Evolutionary conservation across 208 protist genomes (phyloP).

Genomic region (Trypanosoma avium): DNA sequence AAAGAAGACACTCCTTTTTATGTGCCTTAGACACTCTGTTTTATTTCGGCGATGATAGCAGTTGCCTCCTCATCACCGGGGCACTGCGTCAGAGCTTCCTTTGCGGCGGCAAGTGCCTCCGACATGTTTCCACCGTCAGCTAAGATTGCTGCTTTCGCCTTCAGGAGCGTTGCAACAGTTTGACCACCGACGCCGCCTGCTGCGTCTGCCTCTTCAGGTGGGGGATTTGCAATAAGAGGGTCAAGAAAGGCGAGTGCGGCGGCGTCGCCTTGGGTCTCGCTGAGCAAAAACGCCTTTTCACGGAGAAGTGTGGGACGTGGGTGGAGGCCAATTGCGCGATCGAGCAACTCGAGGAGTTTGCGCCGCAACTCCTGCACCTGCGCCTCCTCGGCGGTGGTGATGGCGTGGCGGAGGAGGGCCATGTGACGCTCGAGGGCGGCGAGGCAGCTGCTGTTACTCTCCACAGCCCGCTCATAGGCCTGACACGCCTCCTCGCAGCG

Average conservation of each 20-base stretch:
- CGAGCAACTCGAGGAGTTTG: slow-evolving; percentile 43
- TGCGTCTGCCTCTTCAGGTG: slow-evolving; percentile 83
- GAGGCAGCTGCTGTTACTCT: slow-evolving; percentile 61
- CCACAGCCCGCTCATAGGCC: slow-evolving; percentile 51
- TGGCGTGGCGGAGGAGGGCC: slow-evolving; percentile 36
- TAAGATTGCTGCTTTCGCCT: slow-evolving; percentile 88
- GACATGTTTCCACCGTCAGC: slow-evolving; percentile 69
- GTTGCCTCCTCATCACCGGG: slow-evolving; percentile 73
- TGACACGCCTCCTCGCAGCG: slow-evolving; percentile 52
- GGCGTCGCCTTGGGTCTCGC: slow-evolving; percentile 72
- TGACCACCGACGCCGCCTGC: slow-evolving; percentile 39
- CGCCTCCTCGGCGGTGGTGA: slow-evolving; percentile 27
- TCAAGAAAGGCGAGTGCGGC: slow-evolving; percentile 75
- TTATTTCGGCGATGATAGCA: slow-evolving; percentile 63
- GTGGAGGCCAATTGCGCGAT: slow-evolving; percentile 70
- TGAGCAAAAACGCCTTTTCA: slow-evolving; percentile 88
- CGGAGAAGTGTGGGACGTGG: slow-evolving; percentile 71
- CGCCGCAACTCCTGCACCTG: slow-evolving; percentile 14
- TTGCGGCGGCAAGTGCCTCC: slow-evolving; percentile 64
- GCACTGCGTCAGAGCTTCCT: slow-evolving; percentile 54
- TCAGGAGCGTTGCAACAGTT: slow-evolving; percentile 67
- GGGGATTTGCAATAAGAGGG: slow-evolving; percentile 59
- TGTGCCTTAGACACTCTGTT: slow-evolving; percentile 35
- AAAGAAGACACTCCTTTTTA: not conserved
- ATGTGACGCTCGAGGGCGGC: slow-evolving; percentile 66